Percentiles rank a stretch among this genome's conserved stretches.
phyloP scores from a whole-genome alignment of 305 asterid genomes.

The Fraxinus xanthoxyloides region DNA sequence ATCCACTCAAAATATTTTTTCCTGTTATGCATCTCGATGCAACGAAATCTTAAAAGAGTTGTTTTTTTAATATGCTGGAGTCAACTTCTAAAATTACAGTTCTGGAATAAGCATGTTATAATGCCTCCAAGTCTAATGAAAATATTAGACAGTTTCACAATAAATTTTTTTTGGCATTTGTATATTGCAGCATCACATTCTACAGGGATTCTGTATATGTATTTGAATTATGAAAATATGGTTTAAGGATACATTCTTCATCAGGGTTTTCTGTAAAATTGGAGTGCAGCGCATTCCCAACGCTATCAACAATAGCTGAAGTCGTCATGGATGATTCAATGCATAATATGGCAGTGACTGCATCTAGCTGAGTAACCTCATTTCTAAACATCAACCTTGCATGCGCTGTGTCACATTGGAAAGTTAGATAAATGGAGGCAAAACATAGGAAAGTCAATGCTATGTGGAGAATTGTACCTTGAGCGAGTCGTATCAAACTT shows the following conservation, averaged over 20 bases:
- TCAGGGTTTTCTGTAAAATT: constrained; percentile 89
- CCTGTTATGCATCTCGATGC: not conserved
- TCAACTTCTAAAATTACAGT: not conserved
- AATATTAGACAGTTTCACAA: not conserved
- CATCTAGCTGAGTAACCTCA: constrained; percentile 85
- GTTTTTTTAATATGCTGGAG: constrained; percentile 1
- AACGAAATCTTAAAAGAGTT: not conserved
- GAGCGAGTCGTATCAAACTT: constrained; percentile 98
- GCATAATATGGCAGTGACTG: constrained; percentile 89
- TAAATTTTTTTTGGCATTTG: not conserved
- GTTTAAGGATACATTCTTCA: constrained; percentile 84
- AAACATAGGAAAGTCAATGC: constrained; percentile 14
- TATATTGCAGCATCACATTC: not conserved
- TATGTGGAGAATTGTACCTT: constrained; percentile 47
- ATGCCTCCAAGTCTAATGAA: not conserved
- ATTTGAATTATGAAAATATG: constrained; percentile 23
- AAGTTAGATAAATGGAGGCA: constrained; percentile 23
- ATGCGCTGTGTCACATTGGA: constrained; percentile 60
- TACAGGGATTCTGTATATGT: not conserved
- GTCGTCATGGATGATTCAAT: constrained; percentile 95
- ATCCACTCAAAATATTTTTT: constrained; percentile 4
- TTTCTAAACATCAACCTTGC: constrained; percentile 95
- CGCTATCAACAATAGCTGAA: constrained; percentile 92
- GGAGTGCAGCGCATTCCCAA: constrained; percentile 90
- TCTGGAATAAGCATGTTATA: not conserved